Evolutionary conservation across 495 filamentous ascomycete species (phyloP), one percentile per base, ranked within the genome.

Genomic region (Parathielavia appendiculata): DNA sequence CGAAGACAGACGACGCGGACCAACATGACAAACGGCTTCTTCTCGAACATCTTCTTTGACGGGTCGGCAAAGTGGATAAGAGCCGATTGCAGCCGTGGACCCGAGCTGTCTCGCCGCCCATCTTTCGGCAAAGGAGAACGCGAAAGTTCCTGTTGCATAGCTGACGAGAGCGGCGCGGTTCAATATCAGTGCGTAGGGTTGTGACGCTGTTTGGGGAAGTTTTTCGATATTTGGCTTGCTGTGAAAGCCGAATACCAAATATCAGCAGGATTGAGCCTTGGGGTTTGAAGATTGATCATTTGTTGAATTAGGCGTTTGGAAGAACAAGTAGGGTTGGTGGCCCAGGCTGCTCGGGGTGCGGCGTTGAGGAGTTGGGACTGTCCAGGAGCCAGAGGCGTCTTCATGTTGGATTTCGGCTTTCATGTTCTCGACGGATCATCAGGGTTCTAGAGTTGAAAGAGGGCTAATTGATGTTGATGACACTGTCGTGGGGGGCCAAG

Each of bases 181-280:
- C 44, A 57, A 67, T 47, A 65, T 65, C 51, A 55, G 60, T 19
- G 65, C 59, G 5, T 67, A 63, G 65, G 65, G 60, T 2, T 53
- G 55, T 32, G 56, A 59, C 20, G 40, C 52, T 17, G 51, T 34
- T 8, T 63, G 58, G 30, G 40, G 56, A 32, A 66, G 61, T 7
- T 59, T 59, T 47, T 38, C 64, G 48, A 49, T 48, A 1, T 26
- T 64, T 22, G 55, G 51, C 1, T 22, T 64, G 49, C 12, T 51
- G 14, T 51, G n/a, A n/a, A n/a, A n/a, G n/a, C n/a, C n/a, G n/a
- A n/a, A n/a, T n/a, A n/a, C n/a, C n/a, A n/a, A n/a, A n/a, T n/a
- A n/a, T n/a, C n/a, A n/a, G n/a, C n/a, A 34, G 32, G 5, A 3
- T 20, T 44, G 20, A 0, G 20, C 36, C 36, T 35, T 10, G n/a